phyloP scores from a whole-genome alignment of 2,329 filamentous ascomycete genomes.

The Aspergillus chevalieri region DNA sequence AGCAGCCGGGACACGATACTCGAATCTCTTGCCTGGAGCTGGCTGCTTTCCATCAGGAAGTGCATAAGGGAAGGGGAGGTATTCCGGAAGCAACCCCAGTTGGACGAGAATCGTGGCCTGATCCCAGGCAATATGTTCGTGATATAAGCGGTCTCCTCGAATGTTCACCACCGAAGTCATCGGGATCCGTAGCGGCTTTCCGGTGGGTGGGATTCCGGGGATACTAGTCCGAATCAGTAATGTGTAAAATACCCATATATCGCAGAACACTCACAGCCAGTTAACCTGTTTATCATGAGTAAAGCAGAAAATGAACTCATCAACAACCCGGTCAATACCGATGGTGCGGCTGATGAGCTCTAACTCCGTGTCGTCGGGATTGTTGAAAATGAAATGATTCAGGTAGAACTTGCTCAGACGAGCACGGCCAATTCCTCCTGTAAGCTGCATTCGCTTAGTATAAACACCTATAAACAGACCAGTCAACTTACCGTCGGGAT shows the following conservation, averaged over 20 bases:
- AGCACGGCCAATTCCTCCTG: slow-evolving; percentile 63
- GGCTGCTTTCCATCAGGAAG: slow-evolving; percentile 37
- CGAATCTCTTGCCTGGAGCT: slow-evolving; percentile 40
- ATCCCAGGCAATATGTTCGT: slow-evolving; percentile 68
- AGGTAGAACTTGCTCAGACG: slow-evolving; percentile 62
- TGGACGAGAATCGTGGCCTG: slow-evolving; percentile 58
- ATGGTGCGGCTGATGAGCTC: slow-evolving; percentile 67
- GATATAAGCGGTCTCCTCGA: slow-evolving; percentile 61
- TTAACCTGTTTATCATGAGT: slow-evolving; percentile 60
- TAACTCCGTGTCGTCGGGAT: slow-evolving; percentile 60
- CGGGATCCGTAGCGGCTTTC: slow-evolving; percentile 51
- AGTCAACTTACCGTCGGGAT: slow-evolving; percentile 54
- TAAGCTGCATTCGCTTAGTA: slow-evolving; percentile 35
- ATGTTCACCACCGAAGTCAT: slow-evolving; percentile 62
- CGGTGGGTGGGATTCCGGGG: slow-evolving; percentile 55
- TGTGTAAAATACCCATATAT: too few relatives aligned
- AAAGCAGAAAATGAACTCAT: slow-evolving; percentile 62
- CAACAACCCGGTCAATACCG: slow-evolving; percentile 64
- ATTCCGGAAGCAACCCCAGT: slow-evolving; percentile 58
- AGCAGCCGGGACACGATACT: slow-evolving; percentile 57
- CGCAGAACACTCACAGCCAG: slow-evolving; percentile 54
- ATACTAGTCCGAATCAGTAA: slow-evolving; percentile 31
- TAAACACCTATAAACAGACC: background rate
- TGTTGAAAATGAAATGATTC: slow-evolving; percentile 68
- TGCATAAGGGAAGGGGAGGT: slow-evolving; percentile 56